Percentiles rank a stretch among this genome's conserved stretches.
These are phyloP conservation scores for Galerina marginata DNA, from an alignment of 768 basidiomycete species.

Conservation along the genomic window DNA sequence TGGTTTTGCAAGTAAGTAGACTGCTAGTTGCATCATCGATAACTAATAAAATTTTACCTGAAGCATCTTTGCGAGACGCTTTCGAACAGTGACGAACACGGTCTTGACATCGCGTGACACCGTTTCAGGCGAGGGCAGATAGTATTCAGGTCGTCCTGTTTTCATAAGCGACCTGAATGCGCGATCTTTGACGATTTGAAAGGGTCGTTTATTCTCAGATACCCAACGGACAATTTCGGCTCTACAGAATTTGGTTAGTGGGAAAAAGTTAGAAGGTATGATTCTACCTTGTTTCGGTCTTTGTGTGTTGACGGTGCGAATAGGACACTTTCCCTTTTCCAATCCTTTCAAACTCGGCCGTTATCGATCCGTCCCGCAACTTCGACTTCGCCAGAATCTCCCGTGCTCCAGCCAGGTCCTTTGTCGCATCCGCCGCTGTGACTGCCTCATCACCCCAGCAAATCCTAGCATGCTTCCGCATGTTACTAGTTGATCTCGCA, in stretches of 20 bases:
- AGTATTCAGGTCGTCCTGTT: not conserved
- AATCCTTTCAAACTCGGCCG: conserved; percentile 27
- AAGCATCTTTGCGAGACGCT: not conserved
- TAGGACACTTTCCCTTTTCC: conserved; percentile 36
- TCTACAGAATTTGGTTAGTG: not conserved
- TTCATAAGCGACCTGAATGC: conserved; percentile 10
- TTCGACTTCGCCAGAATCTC: not conserved
- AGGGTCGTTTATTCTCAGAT: conserved; percentile 3
- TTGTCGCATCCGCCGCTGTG: conserved; percentile 12
- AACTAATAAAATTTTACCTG: conserved; percentile 1
- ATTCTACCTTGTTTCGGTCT: conserved; percentile 27
- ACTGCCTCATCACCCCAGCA: conserved; percentile 35
- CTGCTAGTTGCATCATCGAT: not conserved
- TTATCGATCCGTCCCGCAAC: conserved; percentile 26
- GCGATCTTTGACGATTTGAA: conserved; percentile 1
- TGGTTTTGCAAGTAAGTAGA: not conserved
- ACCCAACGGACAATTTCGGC: conserved; percentile 10
- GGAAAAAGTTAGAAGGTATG: not conserved
- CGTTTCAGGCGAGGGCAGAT: not conserved
- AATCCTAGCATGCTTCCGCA: conserved; percentile 25
- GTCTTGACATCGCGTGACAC: conserved; percentile 4
- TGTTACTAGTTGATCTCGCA: conserved; percentile 27
- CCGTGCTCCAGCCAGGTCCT: not conserved
- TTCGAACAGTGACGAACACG: not conserved
- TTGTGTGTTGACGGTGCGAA: conserved; percentile 33